Conservation (phyloP, 768 basidiomycete genomes). For the Phaffia tasmanica region DNA sequence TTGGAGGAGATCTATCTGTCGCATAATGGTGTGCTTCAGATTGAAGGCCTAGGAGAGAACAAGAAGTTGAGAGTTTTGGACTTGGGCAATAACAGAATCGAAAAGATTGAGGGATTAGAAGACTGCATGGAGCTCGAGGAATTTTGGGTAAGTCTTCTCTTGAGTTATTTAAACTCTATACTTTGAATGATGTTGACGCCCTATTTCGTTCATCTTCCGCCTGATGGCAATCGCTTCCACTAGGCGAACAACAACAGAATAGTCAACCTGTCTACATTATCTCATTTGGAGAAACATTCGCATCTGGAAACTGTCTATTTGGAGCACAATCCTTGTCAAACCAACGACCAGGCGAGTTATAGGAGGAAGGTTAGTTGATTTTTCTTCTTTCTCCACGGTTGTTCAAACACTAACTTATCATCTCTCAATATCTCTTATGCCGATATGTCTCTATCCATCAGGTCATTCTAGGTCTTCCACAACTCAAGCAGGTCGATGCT, state of each 20-base stretch:
- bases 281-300: slow-evolving; percentile 40
- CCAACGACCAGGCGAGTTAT: slow-evolving; percentile 61
- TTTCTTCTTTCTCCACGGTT: not conserved
- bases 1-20: slow-evolving; percentile 87
- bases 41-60: slow-evolving; percentile 78
- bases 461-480: slow-evolving; percentile 73
- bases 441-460: not conserved
- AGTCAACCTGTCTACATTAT: slow-evolving; percentile 56
- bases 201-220: not conserved
- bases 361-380: slow-evolving; percentile 50
- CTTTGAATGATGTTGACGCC: not conserved
- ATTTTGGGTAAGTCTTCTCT: slow-evolving; percentile 68
- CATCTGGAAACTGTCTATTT: slow-evolving; percentile 81
- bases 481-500: slow-evolving; percentile 88
- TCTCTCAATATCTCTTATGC: not conserved
- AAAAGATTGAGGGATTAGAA: slow-evolving; percentile 65
- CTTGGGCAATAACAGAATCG: slow-evolving; percentile 71
- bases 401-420: not conserved
- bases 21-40: slow-evolving; percentile 73
- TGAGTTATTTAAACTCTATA: not conserved
- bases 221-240: not conserved
- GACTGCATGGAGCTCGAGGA: slow-evolving; percentile 73
- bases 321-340: slow-evolving; percentile 88
- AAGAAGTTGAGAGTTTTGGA: slow-evolving; percentile 72
- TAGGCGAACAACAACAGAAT: slow-evolving; percentile 86